These are phyloP conservation scores for Pulveroboletus sp. DNA, from an alignment of 768 basidiomycete genomes.

Conservation along the genomic window DNA sequence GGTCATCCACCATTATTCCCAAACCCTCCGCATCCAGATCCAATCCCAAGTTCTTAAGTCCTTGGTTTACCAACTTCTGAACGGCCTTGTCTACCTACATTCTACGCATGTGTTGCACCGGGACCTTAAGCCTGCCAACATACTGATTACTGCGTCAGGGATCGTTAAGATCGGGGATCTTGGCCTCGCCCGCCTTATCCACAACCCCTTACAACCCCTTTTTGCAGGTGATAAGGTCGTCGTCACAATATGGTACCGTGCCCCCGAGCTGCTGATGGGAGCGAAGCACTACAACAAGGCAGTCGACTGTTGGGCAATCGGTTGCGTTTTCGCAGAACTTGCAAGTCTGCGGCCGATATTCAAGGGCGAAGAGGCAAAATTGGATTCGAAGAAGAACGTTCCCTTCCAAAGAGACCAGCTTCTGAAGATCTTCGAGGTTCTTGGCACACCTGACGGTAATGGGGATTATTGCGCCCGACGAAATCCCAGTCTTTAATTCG, in stretches of 20 bases:
- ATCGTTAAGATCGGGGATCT: constrained; percentile 98
- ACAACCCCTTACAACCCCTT: constrained; percentile 87
- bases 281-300: constrained; percentile 98
- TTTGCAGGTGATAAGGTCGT: constrained; percentile 97
- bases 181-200: constrained; percentile 87
- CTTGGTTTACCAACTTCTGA: constrained; percentile 88
- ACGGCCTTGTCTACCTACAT: constrained; percentile 93
- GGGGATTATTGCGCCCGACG: not conserved
- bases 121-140: constrained; percentile 97
- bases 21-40: constrained; percentile 76
- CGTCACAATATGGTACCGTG: constrained; percentile 99
- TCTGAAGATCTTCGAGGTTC: constrained; percentile 90
- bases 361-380: constrained; percentile 98
- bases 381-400: constrained; percentile 95
- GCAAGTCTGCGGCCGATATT: constrained; percentile 93
- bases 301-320: constrained; percentile 96
- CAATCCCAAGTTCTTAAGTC: constrained; percentile 82
- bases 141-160: constrained; percentile 85
- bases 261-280: constrained; percentile 92
- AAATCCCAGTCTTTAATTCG: constrained; percentile 1
- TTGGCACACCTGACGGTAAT: constrained; percentile 82
- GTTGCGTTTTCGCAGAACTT: constrained; percentile 95
- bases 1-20: constrained; percentile 98
- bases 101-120: constrained; percentile 93
- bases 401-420: constrained; percentile 97